Conservation (phyloP, 2,329 filamentous ascomycete genomes). For the Talaromyces verruculosus region DNA sequence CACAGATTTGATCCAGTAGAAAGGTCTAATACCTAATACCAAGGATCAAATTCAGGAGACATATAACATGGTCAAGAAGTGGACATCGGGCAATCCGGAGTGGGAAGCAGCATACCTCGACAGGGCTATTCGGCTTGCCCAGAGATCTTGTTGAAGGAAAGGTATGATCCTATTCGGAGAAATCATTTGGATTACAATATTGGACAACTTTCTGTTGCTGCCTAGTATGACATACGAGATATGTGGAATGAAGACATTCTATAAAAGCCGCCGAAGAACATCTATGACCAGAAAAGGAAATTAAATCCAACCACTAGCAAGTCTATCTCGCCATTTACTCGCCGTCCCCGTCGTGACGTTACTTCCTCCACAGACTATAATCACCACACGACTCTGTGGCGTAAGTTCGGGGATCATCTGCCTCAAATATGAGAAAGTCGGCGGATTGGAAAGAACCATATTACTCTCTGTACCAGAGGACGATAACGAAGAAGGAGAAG, state of each 20-base stretch:
- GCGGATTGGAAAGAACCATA: constrained; percentile 8
- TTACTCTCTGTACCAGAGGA: constrained; percentile 16
- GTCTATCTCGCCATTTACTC: constrained; percentile 54
- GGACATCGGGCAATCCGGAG: no score
- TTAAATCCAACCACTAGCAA: constrained; percentile 41
- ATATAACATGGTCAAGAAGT: no score
- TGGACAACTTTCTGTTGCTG: constrained; percentile 26
- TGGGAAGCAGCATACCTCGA: no score
- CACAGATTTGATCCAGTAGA: no score
- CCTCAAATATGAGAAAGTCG: constrained; percentile 51
- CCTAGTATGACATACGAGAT: no score
- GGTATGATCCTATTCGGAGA: constrained; percentile 85
- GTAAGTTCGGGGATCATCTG: constrained; percentile 63
- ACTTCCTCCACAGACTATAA: constrained; percentile 80
- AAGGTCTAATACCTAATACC: no score
- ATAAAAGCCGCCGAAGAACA: background rate
- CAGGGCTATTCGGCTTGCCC: no score
- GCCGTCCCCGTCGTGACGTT: constrained; percentile 65
- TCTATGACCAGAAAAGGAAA: background rate
- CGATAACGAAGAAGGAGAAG: background rate
- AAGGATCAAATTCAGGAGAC: no score
- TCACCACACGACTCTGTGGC: constrained; percentile 69
- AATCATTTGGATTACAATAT: constrained; percentile 90
- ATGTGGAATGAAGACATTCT: background rate
- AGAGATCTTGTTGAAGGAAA: constrained; percentile 72